A percentile compares a stretch with the other conserved stretches of the same genome.
Conservation (phyloP, 2,329 filamentous ascomycete species). For the Diaporthe amygdali region DNA sequence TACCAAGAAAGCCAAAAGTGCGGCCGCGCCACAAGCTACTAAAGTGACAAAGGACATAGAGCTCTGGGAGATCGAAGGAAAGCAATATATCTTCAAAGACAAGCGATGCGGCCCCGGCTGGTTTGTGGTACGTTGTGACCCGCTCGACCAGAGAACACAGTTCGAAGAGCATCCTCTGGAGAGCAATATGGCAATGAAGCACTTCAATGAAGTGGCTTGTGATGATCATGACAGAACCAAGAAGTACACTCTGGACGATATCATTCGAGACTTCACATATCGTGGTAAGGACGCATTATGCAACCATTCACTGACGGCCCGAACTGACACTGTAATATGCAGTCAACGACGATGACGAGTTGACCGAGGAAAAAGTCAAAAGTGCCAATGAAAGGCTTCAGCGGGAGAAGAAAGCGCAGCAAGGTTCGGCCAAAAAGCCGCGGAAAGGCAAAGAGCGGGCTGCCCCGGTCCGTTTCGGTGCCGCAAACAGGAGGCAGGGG, state of each 20-base stretch:
- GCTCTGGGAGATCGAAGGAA: background rate
- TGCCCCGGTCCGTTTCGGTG: background rate
- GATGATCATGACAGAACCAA: background rate
- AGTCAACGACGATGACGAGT: background rate
- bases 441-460: conserved; percentile 3
- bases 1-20: background rate
- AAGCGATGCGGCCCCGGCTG: background rate
- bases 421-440: background rate
- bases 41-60: background rate
- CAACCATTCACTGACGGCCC: background rate
- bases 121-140: background rate
- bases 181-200: background rate
- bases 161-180: background rate
- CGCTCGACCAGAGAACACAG: background rate
- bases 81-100: background rate
- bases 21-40: background rate
- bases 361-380: background rate
- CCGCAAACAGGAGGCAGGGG: background rate
- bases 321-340: background rate
- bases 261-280: background rate
- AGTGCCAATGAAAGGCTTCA: background rate
- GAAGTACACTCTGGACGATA: background rate
- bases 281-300: background rate
- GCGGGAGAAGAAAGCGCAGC: background rate
- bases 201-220: background rate